Evolutionary conservation across 2,329 filamentous ascomycete species (phyloP), one percentile per base, ranked within the genome.

Genomic region (Sphaerulina vaccinii): DNA sequence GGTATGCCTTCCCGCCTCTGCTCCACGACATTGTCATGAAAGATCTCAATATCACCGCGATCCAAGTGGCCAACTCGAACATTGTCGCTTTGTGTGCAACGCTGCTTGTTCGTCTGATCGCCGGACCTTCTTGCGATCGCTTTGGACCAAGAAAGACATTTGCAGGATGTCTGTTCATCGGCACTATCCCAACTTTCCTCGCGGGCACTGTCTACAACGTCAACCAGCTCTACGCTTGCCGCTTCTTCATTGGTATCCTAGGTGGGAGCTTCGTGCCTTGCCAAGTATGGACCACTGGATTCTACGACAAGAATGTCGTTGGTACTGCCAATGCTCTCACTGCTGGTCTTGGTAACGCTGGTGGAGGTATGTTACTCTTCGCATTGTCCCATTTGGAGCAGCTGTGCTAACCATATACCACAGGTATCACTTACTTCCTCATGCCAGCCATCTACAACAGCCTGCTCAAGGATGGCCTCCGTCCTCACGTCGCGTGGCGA

Each of bases 231-330:
- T 85, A 89, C 60, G 72, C 81, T 16, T 79, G 87, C 41, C 82
- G 88, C 38, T 92, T 92, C 75, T 91, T 91, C 71, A 82, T 91
- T 57, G 87, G 87, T 54, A 85, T 92, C 37, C 80, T 92, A 0
- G 88, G 88, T 35, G 86, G 85, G 2, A 81, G 83, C 1, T 92
- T 92, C 62, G 88, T 92, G 0, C 88, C 88, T 10, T 95, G 90
- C 69, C 90, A 95, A 68, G 91, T 95, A 5, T 96, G 90, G 89
- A 88, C 86, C 8, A 96, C 90, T 0, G 89, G 86, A 0, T 96
- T 95, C 76, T 96, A 90, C 68, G 90, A 96, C 73, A 93, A 91
- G 75, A 93, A 91, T 63, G 79, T 96, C 21, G 87, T 96, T 15
- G 91, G 91, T 41, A 91, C 88, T 5, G 88, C 90, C 55, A 96